Percentiles rank a stretch among this genome's conserved stretches.
phyloP scores from a whole-genome alignment of 2,329 filamentous ascomycete genomes.

The Ascochyta viciae-villosae region DNA sequence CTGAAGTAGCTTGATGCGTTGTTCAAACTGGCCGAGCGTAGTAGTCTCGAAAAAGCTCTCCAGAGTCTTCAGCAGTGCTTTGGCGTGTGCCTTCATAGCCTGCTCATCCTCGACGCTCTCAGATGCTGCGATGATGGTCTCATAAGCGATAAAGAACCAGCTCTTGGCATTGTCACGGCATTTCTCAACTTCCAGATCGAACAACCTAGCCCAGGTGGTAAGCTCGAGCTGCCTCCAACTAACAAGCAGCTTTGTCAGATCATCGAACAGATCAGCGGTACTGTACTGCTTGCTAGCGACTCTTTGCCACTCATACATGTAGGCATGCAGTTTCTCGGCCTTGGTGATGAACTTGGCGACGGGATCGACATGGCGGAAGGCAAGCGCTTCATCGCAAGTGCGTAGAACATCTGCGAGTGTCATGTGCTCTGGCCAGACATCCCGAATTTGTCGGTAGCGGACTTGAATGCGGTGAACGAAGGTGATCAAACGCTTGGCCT shows the following conservation, averaged over 20 bases:
- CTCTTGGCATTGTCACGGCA: constrained; percentile 79
- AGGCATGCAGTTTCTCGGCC: constrained; percentile 83
- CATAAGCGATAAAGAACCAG: constrained; percentile 98
- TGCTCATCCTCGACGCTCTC: constrained; percentile 66
- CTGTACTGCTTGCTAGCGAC: constrained; percentile 84
- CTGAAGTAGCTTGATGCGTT: constrained; percentile 73
- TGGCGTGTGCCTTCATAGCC: constrained; percentile 68
- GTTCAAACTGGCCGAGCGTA: constrained; percentile 79
- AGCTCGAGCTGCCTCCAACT: constrained; percentile 91
- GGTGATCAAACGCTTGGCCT: constrained; percentile 75
- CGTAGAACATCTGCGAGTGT: constrained; percentile 79
- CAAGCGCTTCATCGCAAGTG: constrained; percentile 76
- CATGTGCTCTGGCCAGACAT: constrained; percentile 74
- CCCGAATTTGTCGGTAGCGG: constrained; percentile 74
- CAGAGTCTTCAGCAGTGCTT: constrained; percentile 75
- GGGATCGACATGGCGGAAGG: constrained; percentile 80
- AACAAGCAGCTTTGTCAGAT: constrained; percentile 80
- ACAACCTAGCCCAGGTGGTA: constrained; percentile 86
- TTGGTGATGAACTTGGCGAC: constrained; percentile 85
- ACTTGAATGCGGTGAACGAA: constrained; percentile 73
- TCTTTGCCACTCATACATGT: constrained; percentile 93
- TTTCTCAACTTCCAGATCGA: constrained; percentile 82
- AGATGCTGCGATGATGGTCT: constrained; percentile 81
- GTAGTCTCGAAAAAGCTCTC: constrained; percentile 80
- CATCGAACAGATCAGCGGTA: constrained; percentile 73